Evolutionary conservation across 2,329 filamentous ascomycete genomes (phyloP).

Genomic region (Pseudocercospora crystallina): DNA sequence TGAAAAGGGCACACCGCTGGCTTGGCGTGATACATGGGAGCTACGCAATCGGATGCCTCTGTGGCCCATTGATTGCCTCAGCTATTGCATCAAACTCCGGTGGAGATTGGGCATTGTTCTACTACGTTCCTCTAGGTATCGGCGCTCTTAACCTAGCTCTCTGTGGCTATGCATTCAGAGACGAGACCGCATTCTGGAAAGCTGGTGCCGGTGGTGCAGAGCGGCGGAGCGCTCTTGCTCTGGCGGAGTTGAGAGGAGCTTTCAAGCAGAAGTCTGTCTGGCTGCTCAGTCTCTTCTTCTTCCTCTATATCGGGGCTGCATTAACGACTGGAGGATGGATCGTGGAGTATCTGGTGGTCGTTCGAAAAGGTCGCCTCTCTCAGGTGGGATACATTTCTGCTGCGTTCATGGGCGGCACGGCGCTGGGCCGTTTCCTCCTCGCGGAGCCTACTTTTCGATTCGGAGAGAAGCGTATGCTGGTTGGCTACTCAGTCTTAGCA

Average conservation of each 20-base stretch:
- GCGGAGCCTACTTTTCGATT: slow-evolving; percentile 37
- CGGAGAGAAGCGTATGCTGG: slow-evolving; percentile 59
- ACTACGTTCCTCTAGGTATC: slow-evolving; percentile 17
- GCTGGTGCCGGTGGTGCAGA: slow-evolving; percentile 2
- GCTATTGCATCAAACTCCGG: slow-evolving; percentile 15
- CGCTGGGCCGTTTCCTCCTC: slow-evolving; percentile 48
- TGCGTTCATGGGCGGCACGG: slow-evolving; percentile 58
- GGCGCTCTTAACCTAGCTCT: slow-evolving; percentile 18
- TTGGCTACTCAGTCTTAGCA: slow-evolving; percentile 54
- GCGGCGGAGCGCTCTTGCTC: slow-evolving; percentile 30
- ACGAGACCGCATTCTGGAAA: slow-evolving; percentile 6
- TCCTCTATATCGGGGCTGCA: slow-evolving; percentile 59
- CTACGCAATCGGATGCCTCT: slow-evolving; percentile 18
- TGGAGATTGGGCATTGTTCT: slow-evolving; percentile 22
- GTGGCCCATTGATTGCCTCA: slow-evolving; percentile 19
- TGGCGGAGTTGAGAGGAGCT: slow-evolving; percentile 47
- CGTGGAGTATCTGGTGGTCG: slow-evolving; percentile 62
- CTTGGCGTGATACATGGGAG: slow-evolving; percentile 21
- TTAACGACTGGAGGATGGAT: slow-evolving; percentile 54
- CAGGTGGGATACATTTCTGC: slow-evolving; percentile 63
- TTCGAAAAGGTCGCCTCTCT: slow-evolving; percentile 57
- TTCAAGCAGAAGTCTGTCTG: slow-evolving; percentile 53
- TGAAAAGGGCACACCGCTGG: slow-evolving; percentile 21
- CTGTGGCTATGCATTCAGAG: slow-evolving; percentile 18
- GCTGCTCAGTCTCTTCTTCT: slow-evolving; percentile 63